Evolutionary conservation across 805 yeast genomes (phyloP).

Genomic region (Metschnikowia gelsemii): DNA sequence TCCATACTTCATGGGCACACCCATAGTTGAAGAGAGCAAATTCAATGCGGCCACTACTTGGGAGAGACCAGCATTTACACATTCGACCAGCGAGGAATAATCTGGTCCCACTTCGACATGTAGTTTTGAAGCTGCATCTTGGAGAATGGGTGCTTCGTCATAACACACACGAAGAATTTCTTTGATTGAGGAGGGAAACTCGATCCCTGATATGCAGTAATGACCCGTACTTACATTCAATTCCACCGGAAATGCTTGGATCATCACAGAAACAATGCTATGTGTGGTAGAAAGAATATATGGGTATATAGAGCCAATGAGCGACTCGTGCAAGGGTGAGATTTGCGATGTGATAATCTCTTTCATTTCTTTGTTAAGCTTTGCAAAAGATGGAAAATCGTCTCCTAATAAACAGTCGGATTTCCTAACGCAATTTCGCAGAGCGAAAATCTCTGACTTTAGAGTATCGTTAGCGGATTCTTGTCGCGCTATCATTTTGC

Average conservation of each 20-base stretch:
- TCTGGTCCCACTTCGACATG: background rate
- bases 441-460: conserved; percentile 23
- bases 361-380: conserved; percentile 22
- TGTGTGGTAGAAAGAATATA: conserved; percentile 21
- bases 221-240: conserved; percentile 22
- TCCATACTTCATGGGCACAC: conserved; percentile 27
- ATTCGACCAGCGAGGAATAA: conserved; percentile 21
- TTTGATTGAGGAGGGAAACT: conserved; percentile 34
- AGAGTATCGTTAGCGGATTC: conserved; percentile 26
- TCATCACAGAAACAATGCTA: conserved; percentile 18
- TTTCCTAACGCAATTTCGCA: conserved; percentile 25
- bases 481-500: conserved; percentile 22
- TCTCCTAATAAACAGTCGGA: conserved; percentile 19
- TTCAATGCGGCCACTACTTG: conserved; percentile 31
- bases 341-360: conserved; percentile 30
- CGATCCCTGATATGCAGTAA: conserved; percentile 34
- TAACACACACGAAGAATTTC: conserved; percentile 34
- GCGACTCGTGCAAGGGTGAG: conserved; percentile 28
- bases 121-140: background rate
- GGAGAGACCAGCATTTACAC: conserved; percentile 34
- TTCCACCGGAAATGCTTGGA: conserved; percentile 29
- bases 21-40: conserved; percentile 27
- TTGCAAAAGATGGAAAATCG: conserved; percentile 18
- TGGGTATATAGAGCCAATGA: conserved; percentile 25
- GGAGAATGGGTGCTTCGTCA: conserved; percentile 9